Base-by-base conservation (phyloP, 495 filamentous ascomycete genomes). In the Melanomma pulvis-pyrius region DNA sequence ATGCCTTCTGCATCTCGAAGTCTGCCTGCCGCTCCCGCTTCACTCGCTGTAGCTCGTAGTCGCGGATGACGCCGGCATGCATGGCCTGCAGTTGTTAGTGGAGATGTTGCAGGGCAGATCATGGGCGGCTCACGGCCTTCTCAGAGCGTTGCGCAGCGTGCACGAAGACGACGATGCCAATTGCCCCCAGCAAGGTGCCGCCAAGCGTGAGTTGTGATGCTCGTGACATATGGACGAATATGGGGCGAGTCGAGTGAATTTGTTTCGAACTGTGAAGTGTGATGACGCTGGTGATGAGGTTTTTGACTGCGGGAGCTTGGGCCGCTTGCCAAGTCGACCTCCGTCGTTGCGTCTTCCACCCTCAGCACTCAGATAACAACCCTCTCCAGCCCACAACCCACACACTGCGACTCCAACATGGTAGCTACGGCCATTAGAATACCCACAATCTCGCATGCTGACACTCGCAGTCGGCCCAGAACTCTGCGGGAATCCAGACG, bases 401-500 rank as follows among this genome's bases (percentile, higher is more conserved):
- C 22, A 34, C 28, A 44, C 39, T 44, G 39, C 17, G 24, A 53
- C 56, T 32, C 9, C 61, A 82, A 75, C 2, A 82, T 81, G 80
- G 75, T 83, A 70, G 68, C 69, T 65, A 72, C 71, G 57, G 12
- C n/a, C 15, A 15, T 55, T 11, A 17, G 24, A 11, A 57, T 25
- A 9, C 26, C 17, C 34, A 22, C 24, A 28, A 57, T 30, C 13
- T 1, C 28, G 22, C 26, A 32, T 24, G 28, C 58, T 68, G 30
- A 69, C 59, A 41, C n/a, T 51, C 6, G 2, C 36, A 69, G 94
- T 94, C 94, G 73, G 96, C 93, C 71, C 96, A 98, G 84, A 97
- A 97, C 83, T 97, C 93, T 72, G 88, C 90, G 72, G 94, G 94
- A 76, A 98, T 98, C 77, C 92, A 96, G 81, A 97, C 93, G 74